A percentile compares a stretch with the other conserved stretches of the same genome.
Evolutionary conservation across 164 flowering plant species (phyloP).

Genomic region (Vitis cinerea): DNA sequence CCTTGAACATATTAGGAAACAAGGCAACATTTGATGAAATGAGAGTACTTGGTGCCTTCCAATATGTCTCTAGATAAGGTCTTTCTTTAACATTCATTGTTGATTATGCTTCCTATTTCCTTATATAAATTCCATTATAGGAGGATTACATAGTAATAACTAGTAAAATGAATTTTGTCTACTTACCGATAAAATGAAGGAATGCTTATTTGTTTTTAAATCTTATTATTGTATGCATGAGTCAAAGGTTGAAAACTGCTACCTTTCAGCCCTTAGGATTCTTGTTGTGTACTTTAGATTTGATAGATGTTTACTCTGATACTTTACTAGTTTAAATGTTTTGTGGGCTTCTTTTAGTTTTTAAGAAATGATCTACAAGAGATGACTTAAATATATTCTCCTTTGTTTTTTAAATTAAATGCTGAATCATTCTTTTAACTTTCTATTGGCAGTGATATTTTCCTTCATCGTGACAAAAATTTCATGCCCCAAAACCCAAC

Average conservation of each 20-base stretch:
- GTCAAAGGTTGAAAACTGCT: not conserved
- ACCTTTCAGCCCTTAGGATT: not conserved
- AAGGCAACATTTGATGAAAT: conserved; percentile 71
- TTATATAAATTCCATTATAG: too few species aligned
- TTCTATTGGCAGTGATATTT: conserved; percentile 75
- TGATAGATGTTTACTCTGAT: not conserved
- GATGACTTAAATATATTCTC: not conserved
- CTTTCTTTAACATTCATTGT: not conserved
- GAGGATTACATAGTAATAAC: too few species aligned
- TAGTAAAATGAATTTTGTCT: too few species aligned
- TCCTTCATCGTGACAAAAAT: conserved; percentile 76
- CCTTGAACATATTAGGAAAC: conserved; percentile 57
- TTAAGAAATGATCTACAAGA: too few species aligned
- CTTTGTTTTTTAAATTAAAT: not conserved
- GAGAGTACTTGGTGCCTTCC: conserved; percentile 87
- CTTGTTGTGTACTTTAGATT: not conserved
- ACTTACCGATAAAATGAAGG: too few species aligned
- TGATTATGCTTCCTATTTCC: too few species aligned
- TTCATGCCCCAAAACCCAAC: conserved; percentile 87
- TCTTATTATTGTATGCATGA: too few species aligned
- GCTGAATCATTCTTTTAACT: conserved; percentile 9
- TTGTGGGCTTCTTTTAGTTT: not conserved
- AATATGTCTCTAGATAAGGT: conserved; percentile 71
- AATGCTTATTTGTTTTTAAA: too few species aligned
- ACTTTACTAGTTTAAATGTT: not conserved